Conservation (phyloP, 192 early-diverging fungal species). For the Spizellomyces punctatus region DNA sequence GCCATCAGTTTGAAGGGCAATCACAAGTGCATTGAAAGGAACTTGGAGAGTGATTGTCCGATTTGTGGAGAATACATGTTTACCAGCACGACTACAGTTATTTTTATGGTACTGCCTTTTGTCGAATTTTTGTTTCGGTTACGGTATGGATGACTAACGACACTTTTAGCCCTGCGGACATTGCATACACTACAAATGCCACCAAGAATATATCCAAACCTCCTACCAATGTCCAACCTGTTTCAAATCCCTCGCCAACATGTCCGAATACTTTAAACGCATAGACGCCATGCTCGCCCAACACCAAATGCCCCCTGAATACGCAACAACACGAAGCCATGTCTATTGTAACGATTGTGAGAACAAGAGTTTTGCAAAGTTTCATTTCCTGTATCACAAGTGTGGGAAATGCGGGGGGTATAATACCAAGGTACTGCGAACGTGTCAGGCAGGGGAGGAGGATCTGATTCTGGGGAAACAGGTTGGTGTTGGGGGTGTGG, state of each 20-base stretch:
- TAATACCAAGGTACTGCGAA: constrained; percentile 75
- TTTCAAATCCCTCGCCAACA: constrained; percentile 86
- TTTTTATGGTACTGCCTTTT: constrained; percentile 75
- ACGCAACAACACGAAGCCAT: constrained; percentile 66
- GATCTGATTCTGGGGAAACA: neutral
- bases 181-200: constrained; percentile 86
- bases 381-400: constrained; percentile 97
- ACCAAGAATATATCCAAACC: constrained; percentile 79
- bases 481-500: too few relatives aligned
- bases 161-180: constrained; percentile 79
- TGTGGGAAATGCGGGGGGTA: constrained; percentile 84
- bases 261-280: constrained; percentile 75
- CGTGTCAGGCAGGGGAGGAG: constrained; percentile 1
- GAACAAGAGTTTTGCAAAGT: constrained; percentile 77
- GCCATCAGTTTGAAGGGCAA: constrained; percentile 66
- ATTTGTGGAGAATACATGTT: constrained; percentile 97
- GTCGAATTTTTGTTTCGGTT: constrained; percentile 11
- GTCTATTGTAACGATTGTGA: constrained; percentile 98
- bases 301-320: constrained; percentile 91
- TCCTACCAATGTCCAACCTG: constrained; percentile 97
- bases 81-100: constrained; percentile 77
- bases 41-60: constrained; percentile 89
- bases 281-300: constrained; percentile 79
- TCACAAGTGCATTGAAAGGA: constrained; percentile 91
- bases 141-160: too few relatives aligned